Percentiles rank a stretch among this genome's conserved stretches.
These are phyloP conservation scores for Microsporum audouinii DNA, from an alignment of 2,329 filamentous ascomycete species.

Conservation along the genomic window DNA sequence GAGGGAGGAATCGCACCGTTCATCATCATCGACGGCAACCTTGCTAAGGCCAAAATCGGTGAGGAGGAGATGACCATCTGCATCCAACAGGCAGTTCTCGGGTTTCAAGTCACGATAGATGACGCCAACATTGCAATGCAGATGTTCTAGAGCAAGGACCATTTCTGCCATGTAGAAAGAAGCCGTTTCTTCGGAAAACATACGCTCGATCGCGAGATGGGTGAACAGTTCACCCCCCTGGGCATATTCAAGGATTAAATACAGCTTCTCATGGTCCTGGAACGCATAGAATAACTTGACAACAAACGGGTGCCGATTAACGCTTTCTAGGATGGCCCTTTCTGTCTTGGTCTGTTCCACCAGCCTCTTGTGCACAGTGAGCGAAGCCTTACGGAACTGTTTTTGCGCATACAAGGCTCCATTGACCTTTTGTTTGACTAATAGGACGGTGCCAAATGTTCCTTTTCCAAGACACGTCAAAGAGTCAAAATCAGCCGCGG, in stretches of 20 bases:
- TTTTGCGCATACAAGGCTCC: constrained; percentile 93
- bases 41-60: constrained; percentile 97
- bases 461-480: constrained; percentile 91
- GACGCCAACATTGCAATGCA: constrained; percentile 84
- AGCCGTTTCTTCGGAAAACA: constrained; percentile 81
- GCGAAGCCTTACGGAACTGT: constrained; percentile 92
- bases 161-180: constrained; percentile 99
- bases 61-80: constrained; percentile 80
- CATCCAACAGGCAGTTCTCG: constrained; percentile 89
- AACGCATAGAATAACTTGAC: constrained; percentile 98
- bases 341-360: constrained; percentile 97
- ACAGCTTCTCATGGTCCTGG: constrained; percentile 94
- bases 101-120: constrained; percentile 96
- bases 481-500: constrained; percentile 76
- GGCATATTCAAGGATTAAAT: constrained; percentile 93
- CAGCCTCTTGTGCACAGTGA: constrained; percentile 89
- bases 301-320: constrained; percentile 93
- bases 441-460: constrained; percentile 84
- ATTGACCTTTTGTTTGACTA: constrained; percentile 80
- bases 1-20: constrained; percentile 74
- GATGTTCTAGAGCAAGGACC: constrained; percentile 82
- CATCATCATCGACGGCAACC: constrained; percentile 63
- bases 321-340: constrained; percentile 83
- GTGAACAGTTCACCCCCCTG: constrained; percentile 94
- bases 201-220: constrained; percentile 85